These are phyloP conservation scores for Penstemon barbatus DNA, from an alignment of 257 asterid species.

Conservation along the genomic window DNA sequence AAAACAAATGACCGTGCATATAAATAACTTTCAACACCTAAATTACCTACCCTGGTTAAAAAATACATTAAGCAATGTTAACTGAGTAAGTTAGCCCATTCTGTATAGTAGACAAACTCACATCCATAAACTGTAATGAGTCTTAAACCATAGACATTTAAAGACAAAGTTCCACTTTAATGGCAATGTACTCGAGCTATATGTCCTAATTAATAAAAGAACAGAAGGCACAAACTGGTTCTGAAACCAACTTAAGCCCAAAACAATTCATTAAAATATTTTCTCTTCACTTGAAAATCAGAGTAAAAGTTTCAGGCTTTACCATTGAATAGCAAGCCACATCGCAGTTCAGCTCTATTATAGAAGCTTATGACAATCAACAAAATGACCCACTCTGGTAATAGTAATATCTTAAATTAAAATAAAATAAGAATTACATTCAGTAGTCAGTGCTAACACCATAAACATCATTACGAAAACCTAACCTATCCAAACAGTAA, in stretches of 20 bases:
- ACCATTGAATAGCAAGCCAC: slow-evolving; percentile 13
- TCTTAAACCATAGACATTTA: slow-evolving; percentile 1
- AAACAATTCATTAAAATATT: background rate
- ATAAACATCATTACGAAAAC: slow-evolving; percentile 7
- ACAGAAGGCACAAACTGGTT: background rate
- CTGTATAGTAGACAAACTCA: slow-evolving; percentile 20
- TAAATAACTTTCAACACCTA: slow-evolving; percentile 32
- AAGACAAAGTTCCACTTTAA: slow-evolving; percentile 2
- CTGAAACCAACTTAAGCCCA: slow-evolving; percentile 22
- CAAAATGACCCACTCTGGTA: background rate
- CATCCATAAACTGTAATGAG: background rate
- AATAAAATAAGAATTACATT: slow-evolving; percentile 12
- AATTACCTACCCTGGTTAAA: slow-evolving; percentile 14
- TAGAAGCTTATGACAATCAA: background rate
- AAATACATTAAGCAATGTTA: slow-evolving; percentile 12
- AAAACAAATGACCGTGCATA: slow-evolving; percentile 25
- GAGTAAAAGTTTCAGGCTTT: background rate
- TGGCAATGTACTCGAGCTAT: background rate
- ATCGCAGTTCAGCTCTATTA: background rate
- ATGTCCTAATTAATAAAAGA: slow-evolving; percentile 7
- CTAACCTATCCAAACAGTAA: background rate
- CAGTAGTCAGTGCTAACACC: background rate
- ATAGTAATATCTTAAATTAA: background rate
- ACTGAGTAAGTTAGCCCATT: slow-evolving; percentile 4
- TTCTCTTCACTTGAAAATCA: background rate